Percentiles rank a stretch among this genome's conserved stretches.
Evolutionary conservation across 192 early-diverging fungal genomes (phyloP).

Genomic region (Hyaloraphidium curvatum): DNA sequence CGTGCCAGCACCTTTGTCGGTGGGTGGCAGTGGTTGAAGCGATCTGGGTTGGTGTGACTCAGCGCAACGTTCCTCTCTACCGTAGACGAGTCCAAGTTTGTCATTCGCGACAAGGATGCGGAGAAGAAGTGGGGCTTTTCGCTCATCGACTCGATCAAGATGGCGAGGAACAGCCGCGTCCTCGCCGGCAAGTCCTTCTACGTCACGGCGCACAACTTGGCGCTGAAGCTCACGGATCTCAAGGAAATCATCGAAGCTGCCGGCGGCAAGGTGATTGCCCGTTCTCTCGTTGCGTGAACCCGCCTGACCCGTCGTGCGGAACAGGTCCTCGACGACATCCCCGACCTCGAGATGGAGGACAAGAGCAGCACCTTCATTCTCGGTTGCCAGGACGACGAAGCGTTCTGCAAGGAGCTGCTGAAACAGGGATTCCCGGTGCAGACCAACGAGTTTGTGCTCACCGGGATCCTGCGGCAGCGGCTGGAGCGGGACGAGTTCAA

Average conservation of each 20-base stretch:
- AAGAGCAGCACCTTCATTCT: too few relatives aligned
- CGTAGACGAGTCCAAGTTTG: background rate
- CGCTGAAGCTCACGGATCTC: background rate
- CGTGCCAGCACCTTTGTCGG: background rate
- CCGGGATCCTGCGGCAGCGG: background rate
- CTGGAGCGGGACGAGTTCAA: background rate
- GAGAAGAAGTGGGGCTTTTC: background rate
- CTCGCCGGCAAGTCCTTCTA: background rate
- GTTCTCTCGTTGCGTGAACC: too few relatives aligned
- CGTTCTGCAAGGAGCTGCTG: background rate
- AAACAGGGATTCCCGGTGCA: background rate
- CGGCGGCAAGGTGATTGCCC: constrained; percentile 2
- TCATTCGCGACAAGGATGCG: background rate
- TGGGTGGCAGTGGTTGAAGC: background rate
- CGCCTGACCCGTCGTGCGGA: too few relatives aligned
- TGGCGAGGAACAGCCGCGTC: background rate
- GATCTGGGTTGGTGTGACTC: background rate
- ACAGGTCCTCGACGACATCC: too few relatives aligned
- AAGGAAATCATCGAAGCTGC: background rate
- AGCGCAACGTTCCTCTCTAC: background rate
- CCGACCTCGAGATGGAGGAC: too few relatives aligned
- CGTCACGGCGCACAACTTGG: background rate
- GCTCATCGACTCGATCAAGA: background rate
- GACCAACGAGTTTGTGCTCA: background rate
- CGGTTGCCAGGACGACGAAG: background rate